Evolutionary conservation across 192 early-diverging fungal genomes (phyloP), one percentile per base, ranked within the genome.

Genomic region (Coemansia nantahalensis): DNA sequence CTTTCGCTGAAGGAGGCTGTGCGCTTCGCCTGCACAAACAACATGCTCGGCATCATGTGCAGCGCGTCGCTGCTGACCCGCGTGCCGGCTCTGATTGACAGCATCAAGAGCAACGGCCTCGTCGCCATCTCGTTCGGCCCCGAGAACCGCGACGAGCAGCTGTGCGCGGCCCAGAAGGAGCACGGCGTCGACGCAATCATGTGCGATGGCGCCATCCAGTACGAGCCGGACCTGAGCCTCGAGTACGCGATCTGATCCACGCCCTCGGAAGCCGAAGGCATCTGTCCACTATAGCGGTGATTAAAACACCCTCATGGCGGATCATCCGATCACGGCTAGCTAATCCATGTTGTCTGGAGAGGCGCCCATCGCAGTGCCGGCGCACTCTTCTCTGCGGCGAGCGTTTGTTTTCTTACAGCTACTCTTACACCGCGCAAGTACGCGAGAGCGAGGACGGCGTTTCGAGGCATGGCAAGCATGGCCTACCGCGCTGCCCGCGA

Each of bases 121-220:
- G 83, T 99, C 22, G 71, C 98, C 40, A 86, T 88, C 4, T 94
- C 95, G 17, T 94, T 91, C 79, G 97, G 95, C 1, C 39, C 59
- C n/a, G 80, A 78, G 15, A 97, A 97, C 67, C 65, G 79, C 24
- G 73, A 83, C 38, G 65, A 77, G 21, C 59, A 62, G 17, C 79
- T 81, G 41, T 81, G 90, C 3, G 57, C 59, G n/a, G 59, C 86
- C 36, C 97, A 97, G 49, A 88, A 90, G 57, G 56, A 69, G 32
- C 69, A 83, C 59, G 94, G 93, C 15, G 93, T 97, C 28, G 97
- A 99, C 69, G 95, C 92, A 2, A 86, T 91, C 54, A 84, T 97
- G 64, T 67, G 83, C 13, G 70, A 84, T 34, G 74, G 81, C 11
- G 84, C 90, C 1, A 81, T 91, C 30, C 41, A 37, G 37, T 82